These are phyloP conservation scores for Peronospora farinosa DNA, from an alignment of 352 stramenopile species.

Conservation along the genomic window DNA sequence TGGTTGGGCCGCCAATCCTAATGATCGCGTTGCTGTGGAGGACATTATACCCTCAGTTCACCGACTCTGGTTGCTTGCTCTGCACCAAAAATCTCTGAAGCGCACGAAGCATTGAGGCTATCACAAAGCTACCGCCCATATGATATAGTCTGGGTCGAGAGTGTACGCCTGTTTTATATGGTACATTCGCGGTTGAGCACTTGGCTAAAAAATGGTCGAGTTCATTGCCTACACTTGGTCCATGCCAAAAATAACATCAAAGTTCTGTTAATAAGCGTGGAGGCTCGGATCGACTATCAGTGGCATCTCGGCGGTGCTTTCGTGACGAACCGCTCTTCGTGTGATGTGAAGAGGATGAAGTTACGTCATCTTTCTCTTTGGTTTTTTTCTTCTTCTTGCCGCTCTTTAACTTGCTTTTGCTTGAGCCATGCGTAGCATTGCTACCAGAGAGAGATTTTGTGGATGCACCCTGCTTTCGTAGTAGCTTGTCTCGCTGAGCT, in stretches of 20 bases:
- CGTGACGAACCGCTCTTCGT: constrained; percentile 36
- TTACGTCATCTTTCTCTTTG: constrained; percentile 21
- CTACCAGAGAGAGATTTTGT: constrained; percentile 20
- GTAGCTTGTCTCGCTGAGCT: constrained; percentile 65
- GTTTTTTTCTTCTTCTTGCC: constrained; percentile 50
- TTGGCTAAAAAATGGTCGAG: constrained; percentile 9
- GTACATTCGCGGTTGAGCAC: constrained; percentile 22
- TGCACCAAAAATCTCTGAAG: constrained; percentile 69
- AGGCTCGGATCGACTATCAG: constrained; percentile 11
- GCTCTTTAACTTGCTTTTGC: constrained; percentile 25
- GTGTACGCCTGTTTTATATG: constrained; percentile 16
- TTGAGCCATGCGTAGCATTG: constrained; percentile 10
- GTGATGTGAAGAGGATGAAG: constrained; percentile 14
- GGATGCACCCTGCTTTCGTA: constrained; percentile 48
- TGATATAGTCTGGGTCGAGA: constrained; percentile 11
- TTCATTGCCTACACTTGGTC: constrained; percentile 5
- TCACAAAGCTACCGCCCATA: neutral
- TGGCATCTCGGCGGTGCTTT: constrained; percentile 22
- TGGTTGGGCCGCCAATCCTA: constrained; percentile 63
- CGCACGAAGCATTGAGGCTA: constrained; percentile 45
- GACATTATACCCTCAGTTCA: constrained; percentile 76
- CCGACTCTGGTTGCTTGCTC: constrained; percentile 65
- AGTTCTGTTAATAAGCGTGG: constrained; percentile 35
- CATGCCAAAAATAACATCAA: constrained; percentile 13
- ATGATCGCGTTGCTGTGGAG: constrained; percentile 64